Conservation (phyloP, 2,329 filamentous ascomycete genomes). For the Colletotrichum limetticola region DNA sequence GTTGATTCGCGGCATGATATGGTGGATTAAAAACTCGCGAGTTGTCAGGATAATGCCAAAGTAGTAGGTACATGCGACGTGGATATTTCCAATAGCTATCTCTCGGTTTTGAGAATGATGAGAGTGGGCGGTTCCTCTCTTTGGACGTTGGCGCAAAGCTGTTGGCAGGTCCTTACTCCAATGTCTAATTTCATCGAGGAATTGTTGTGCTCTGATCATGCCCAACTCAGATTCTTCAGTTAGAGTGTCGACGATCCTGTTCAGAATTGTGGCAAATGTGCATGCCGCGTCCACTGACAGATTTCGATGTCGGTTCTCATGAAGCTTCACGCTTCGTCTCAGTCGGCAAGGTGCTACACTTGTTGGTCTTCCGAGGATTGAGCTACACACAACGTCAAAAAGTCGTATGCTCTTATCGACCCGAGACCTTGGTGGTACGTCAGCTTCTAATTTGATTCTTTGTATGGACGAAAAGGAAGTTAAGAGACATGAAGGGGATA, state of each 20-base stretch:
- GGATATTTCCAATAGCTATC: conserved; percentile 59
- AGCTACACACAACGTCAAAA: conserved; percentile 51
- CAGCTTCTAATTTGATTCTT: rapidly evolving
- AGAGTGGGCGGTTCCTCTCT: conserved; percentile 31
- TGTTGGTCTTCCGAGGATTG: conserved; percentile 50
- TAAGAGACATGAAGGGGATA: rapidly evolving
- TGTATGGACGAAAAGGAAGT: rapidly evolving
- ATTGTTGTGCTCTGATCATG: conserved; percentile 48
- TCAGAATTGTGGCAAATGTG: conserved; percentile 54
- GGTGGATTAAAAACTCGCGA: conserved; percentile 64
- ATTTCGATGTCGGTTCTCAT: conserved; percentile 39
- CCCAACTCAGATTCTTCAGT: conserved; percentile 51
- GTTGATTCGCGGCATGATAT: conserved; percentile 50
- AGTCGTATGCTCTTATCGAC: conserved; percentile 52
- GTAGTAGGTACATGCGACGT: conserved; percentile 68
- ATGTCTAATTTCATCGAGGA: conserved; percentile 53
- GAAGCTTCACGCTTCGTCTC: conserved; percentile 37
- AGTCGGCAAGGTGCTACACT: conserved; percentile 44
- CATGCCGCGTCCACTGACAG: conserved; percentile 51
- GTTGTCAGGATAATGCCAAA: conserved; percentile 68
- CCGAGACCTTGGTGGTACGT: conserved; percentile 24
- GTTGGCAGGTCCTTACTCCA: conserved; percentile 58
- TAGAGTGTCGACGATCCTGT: conserved; percentile 53
- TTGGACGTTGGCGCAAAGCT: conserved; percentile 40
- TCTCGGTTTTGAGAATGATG: conserved; percentile 32